Conservation (phyloP, 208 protist species). For the Wallacemonas rigidus region DNA sequence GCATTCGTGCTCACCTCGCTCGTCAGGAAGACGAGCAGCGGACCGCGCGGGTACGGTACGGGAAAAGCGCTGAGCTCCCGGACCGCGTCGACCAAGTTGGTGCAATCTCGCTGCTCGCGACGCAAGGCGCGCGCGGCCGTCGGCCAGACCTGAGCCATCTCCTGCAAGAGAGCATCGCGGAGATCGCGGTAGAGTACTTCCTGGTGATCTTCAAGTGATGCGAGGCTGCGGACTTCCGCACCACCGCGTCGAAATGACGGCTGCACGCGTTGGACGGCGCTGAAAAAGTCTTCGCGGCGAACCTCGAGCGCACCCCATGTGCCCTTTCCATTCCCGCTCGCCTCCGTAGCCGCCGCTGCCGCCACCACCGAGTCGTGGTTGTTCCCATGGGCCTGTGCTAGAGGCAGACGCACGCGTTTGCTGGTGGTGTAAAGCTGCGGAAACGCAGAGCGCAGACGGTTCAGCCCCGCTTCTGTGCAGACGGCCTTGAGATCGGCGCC, state of each 20-base stretch:
- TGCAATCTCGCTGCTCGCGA: constrained; percentile 50
- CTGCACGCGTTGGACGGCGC: constrained; percentile 62
- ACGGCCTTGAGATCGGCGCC: constrained; percentile 98
- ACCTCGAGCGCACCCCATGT: constrained; percentile 15
- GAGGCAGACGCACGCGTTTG: constrained; percentile 46
- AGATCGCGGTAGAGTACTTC: constrained; percentile 58
- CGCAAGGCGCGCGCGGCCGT: constrained; percentile 41
- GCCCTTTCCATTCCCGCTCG: too few relatives aligned
- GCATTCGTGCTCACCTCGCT: background rate
- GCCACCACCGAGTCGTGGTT: too few relatives aligned
- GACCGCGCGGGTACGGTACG: constrained; percentile 48
- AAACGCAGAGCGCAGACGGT: constrained; percentile 68
- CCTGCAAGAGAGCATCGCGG: constrained; percentile 37
- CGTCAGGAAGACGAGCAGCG: constrained; percentile 60
- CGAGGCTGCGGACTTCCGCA: constrained; percentile 16
- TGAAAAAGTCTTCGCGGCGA: constrained; percentile 72
- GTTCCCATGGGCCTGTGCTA: too few relatives aligned
- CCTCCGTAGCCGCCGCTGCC: too few relatives aligned
- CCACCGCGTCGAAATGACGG: constrained; percentile 61
- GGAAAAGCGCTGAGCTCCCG: constrained; percentile 56
- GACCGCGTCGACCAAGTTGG: constrained; percentile 51
- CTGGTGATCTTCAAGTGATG: constrained; percentile 43
- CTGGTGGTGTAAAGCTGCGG: constrained; percentile 82
- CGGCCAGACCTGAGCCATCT: constrained; percentile 52
- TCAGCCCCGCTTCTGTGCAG: constrained; percentile 97